These are phyloP conservation scores for Populus hybrid DNA, from an alignment of 441 rosid genomes.

Conservation along the genomic window DNA sequence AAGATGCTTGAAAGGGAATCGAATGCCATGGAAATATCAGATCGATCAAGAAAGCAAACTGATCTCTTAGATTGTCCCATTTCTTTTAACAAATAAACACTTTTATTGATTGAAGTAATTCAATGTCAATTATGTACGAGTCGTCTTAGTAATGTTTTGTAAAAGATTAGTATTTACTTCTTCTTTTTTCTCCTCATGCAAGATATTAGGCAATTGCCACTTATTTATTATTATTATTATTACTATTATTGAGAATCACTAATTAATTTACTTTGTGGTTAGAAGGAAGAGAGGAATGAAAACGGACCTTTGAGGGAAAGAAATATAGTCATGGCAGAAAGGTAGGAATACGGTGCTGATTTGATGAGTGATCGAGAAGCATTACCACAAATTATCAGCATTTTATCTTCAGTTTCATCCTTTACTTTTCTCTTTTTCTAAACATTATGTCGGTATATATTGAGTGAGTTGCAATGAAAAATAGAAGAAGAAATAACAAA, in stretches of 20 bases:
- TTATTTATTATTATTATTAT: no score
- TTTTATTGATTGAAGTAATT: no score
- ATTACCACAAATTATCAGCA: background rate
- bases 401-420: background rate
- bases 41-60: constrained; percentile 6
- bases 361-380: background rate
- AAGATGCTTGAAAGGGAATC: constrained; percentile 20
- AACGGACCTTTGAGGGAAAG: background rate
- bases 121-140: no score
- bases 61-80: background rate
- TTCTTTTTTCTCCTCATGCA: background rate
- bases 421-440: background rate
- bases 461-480: no score
- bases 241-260: background rate
- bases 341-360: constrained; percentile 1
- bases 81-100: background rate
- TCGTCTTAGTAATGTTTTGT: no score
- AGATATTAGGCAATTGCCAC: background rate
- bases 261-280: background rate
- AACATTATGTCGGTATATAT: background rate
- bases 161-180: no score
- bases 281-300: background rate
- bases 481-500: no score
- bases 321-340: background rate
- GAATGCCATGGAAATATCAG: constrained; percentile 18